These are phyloP conservation scores for Phalaenopsis equestris DNA, from an alignment of 106 monocot species.

Conservation along the genomic window DNA sequence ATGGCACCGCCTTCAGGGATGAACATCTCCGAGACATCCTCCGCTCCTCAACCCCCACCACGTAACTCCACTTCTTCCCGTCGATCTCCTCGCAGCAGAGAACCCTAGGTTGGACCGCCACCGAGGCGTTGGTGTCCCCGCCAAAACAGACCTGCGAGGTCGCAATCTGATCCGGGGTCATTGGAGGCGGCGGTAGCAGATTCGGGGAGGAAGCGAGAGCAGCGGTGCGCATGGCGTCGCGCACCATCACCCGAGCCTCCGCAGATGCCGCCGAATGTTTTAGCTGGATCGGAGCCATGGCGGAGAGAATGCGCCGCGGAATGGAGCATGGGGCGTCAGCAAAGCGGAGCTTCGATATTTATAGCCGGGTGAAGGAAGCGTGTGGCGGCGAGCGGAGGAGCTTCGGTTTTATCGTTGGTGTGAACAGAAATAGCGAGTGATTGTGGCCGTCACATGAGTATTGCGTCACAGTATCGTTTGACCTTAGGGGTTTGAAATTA, in stretches of 20 bases:
- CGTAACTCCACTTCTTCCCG: constrained; percentile 51
- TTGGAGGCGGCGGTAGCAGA: not conserved
- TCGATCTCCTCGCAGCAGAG: constrained; percentile 52
- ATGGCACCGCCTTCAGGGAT: constrained; percentile 29
- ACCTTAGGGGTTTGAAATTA: no score
- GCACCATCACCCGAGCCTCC: constrained; percentile 28
- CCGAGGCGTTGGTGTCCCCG: constrained; percentile 5
- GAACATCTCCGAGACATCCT: constrained; percentile 5
- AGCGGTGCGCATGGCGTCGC: constrained; percentile 31
- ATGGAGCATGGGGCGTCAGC: not conserved
- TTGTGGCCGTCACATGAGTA: no score
- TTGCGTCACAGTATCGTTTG: no score
- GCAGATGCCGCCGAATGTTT: constrained; percentile 23
- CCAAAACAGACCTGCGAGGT: constrained; percentile 26
- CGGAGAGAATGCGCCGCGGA: not conserved
- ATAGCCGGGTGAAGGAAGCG: not conserved
- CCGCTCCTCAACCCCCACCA: constrained; percentile 25
- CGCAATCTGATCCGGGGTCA: constrained; percentile 4
- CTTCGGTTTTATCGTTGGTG: constrained; percentile 4
- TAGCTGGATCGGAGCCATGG: constrained; percentile 24
- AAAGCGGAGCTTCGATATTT: not conserved
- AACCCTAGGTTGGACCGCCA: constrained; percentile 11
- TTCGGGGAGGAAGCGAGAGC: constrained; percentile 17
- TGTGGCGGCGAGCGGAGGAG: not conserved
- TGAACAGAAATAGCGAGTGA: no score